Evolutionary conservation across 108 stramenopile genomes (phyloP).

Genomic region (Thalassiosira profunda): DNA sequence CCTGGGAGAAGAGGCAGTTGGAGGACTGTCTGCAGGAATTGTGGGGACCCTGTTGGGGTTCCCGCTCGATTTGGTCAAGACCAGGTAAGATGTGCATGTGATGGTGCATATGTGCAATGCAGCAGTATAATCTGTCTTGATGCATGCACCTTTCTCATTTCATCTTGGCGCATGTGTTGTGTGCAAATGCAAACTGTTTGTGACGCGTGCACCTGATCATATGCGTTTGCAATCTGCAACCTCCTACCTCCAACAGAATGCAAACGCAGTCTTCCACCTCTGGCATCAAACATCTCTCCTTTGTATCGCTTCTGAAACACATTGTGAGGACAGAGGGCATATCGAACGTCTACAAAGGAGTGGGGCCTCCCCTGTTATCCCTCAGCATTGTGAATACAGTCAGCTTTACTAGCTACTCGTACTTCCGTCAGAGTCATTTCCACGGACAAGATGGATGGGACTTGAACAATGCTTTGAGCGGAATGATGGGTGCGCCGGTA

Average conservation of each 20-base stretch:
- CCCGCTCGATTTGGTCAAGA: slow-evolving; percentile 81
- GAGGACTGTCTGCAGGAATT: slow-evolving; percentile 77
- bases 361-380: slow-evolving; percentile 84
- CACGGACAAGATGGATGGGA: slow-evolving; percentile 79
- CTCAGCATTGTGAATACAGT: slow-evolving; percentile 88
- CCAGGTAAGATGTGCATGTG: slow-evolving; percentile 30
- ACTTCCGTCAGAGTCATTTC: slow-evolving; percentile 66
- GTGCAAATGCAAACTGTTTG: too few relatives aligned
- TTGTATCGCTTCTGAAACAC: slow-evolving; percentile 30
- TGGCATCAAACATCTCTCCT: slow-evolving; percentile 13
- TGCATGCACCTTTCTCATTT: too few relatives aligned
- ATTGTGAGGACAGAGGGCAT: slow-evolving; percentile 83
- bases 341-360: slow-evolving; percentile 80
- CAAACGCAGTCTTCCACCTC: slow-evolving; percentile 37
- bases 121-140: too few relatives aligned
- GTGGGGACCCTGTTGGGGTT: slow-evolving; percentile 93
- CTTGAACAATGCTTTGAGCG: slow-evolving; percentile 75
- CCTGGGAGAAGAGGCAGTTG: slow-evolving; percentile 67
- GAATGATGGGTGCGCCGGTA: slow-evolving; percentile 73
- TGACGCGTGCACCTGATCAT: too few relatives aligned
- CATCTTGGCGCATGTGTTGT: too few relatives aligned
- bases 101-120: too few relatives aligned
- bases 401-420: slow-evolving; percentile 85
- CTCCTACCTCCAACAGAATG: slow-evolving; percentile 53
- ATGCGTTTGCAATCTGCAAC: too few relatives aligned